phyloP scores from a whole-genome alignment of 164 flowering plant species.

The Magnolia sinica region DNA sequence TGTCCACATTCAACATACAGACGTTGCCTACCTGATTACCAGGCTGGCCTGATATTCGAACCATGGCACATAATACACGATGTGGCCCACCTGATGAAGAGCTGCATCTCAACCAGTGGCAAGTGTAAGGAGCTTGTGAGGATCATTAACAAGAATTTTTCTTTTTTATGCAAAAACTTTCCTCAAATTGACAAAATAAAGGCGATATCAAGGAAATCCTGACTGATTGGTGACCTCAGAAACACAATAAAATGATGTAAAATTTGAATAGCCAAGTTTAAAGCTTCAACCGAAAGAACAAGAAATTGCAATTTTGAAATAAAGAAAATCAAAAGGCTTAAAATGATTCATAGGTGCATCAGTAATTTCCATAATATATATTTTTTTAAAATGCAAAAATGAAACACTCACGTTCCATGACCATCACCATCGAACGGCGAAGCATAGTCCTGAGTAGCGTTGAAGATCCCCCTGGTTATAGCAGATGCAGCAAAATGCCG shows the following conservation, averaged over 20 bases:
- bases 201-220: no score
- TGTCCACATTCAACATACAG: not conserved
- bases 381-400: not conserved
- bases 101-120: not conserved
- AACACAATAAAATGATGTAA: no score
- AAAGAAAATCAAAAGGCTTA: no score
- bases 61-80: not conserved
- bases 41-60: not conserved
- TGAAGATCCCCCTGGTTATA: slow-evolving; percentile 95
- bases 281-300: no score
- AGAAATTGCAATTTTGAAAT: no score
- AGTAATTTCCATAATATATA: not conserved
- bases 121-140: not conserved
- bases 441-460: slow-evolving; percentile 85
- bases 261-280: no score
- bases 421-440: slow-evolving; percentile 97
- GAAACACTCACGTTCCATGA: slow-evolving; percentile 86
- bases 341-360: not conserved
- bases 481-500: slow-evolving; percentile 99
- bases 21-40: not conserved
- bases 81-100: not conserved
- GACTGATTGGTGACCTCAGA: no score
- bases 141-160: no score
- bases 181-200: no score
- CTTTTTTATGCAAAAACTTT: no score